These are phyloP conservation scores for Thielaviopsis populi DNA, from an alignment of 2,329 filamentous ascomycete species.

Conservation along the genomic window DNA sequence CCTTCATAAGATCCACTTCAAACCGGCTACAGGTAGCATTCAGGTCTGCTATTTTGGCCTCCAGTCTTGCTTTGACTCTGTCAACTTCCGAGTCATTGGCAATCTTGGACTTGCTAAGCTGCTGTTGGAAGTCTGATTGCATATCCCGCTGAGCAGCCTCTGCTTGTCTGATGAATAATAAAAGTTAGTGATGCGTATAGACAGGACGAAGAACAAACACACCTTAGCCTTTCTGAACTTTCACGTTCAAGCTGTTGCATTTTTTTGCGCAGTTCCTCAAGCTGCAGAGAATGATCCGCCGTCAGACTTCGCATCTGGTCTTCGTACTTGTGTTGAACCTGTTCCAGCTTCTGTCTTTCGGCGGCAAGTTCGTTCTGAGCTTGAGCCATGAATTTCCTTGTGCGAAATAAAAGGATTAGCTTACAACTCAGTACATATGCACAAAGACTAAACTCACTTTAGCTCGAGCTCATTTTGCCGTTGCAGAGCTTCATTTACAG, in stretches of 20 bases:
- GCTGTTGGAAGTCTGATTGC: conserved; percentile 24
- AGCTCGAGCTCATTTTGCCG: conserved; percentile 53
- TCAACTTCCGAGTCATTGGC: conserved; percentile 35
- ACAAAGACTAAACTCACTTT: conserved; percentile 26
- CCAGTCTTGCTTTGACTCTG: conserved; percentile 33
- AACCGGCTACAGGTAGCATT: conserved; percentile 45
- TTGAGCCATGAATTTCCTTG: conserved; percentile 18
- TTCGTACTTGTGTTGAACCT: conserved; percentile 10
- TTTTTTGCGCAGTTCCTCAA: conserved; percentile 19
- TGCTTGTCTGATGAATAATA: neutral
- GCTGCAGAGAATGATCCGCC: conserved; percentile 3
- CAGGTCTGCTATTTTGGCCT: conserved; percentile 49
- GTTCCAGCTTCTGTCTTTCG: conserved; percentile 10
- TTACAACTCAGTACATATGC: neutral
- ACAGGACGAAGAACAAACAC: neutral
- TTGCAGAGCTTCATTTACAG: conserved; percentile 56
- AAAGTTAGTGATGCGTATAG: neutral
- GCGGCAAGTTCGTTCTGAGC: conserved; percentile 17
- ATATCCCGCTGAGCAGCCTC: conserved; percentile 18
- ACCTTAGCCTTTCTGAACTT: conserved; percentile 13
- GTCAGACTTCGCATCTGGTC: conserved; percentile 2
- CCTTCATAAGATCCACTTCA: conserved; percentile 48
- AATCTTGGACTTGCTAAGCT: conserved; percentile 33
- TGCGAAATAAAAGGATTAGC: neutral
- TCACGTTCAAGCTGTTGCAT: conserved; percentile 19